These are phyloP conservation scores for Leccinum subgranulosum DNA, from an alignment of 768 basidiomycete genomes.

Conservation along the genomic window DNA sequence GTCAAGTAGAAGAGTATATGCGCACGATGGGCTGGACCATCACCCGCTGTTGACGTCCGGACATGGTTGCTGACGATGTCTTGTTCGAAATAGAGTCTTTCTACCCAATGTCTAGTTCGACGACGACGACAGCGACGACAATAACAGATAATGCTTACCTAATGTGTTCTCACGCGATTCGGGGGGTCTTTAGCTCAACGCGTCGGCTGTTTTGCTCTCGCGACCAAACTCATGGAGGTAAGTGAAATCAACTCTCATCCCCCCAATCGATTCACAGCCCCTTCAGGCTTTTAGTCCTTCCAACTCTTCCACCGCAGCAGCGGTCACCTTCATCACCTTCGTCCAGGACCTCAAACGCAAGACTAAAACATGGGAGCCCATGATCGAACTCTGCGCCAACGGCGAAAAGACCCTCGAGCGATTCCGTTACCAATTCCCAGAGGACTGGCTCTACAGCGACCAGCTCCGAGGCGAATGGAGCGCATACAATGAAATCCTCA, in stretches of 20 bases:
- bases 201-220: slow-evolving; percentile 15
- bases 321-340: slow-evolving; percentile 98
- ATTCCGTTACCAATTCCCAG: slow-evolving; percentile 94
- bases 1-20: slow-evolving; percentile 50
- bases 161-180: slow-evolving; percentile 22
- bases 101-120: not conserved
- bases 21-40: slow-evolving; percentile 99
- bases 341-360: slow-evolving; percentile 99
- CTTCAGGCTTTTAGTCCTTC: slow-evolving; percentile 66
- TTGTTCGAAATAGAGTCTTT: not conserved
- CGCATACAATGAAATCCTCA: slow-evolving; percentile 96
- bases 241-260: not conserved
- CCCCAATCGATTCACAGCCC: slow-evolving; percentile 3
- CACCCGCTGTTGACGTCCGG: slow-evolving; percentile 90
- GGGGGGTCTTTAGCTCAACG: slow-evolving; percentile 11
- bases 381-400: slow-evolving; percentile 90
- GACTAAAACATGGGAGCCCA: slow-evolving; percentile 93
- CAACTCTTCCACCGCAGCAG: slow-evolving; percentile 94
- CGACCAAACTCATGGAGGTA: slow-evolving; percentile 29
- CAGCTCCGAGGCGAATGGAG: slow-evolving; percentile 98
- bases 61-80: slow-evolving; percentile 56
- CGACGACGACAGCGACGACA: slow-evolving; percentile 2
- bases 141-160: slow-evolving; percentile 15
- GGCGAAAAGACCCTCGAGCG: slow-evolving; percentile 98
- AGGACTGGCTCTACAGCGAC: slow-evolving; percentile 98